Conservation (phyloP, 306 rosid genomes). For the Rubus parviflorus region DNA sequence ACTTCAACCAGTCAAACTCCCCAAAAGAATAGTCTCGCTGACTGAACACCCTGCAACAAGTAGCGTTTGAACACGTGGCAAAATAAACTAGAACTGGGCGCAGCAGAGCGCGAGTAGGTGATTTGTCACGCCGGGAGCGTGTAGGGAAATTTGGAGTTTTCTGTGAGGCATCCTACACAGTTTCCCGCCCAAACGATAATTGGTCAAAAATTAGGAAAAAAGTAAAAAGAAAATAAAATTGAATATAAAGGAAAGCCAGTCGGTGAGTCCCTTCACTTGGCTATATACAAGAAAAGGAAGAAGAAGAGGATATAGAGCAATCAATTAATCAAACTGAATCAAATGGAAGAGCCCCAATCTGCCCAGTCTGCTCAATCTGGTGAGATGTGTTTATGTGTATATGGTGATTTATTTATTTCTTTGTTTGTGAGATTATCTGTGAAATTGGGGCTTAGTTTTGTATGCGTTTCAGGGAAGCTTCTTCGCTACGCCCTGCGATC, state of each 20-base stretch:
- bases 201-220: not conserved
- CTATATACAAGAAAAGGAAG: not conserved
- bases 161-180: not conserved
- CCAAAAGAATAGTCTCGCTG: not conserved
- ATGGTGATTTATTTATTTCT: not conserved
- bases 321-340: not conserved
- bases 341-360: constrained; percentile 46
- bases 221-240: not conserved
- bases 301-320: constrained; percentile 22
- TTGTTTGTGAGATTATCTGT: not conserved
- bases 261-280: not conserved
- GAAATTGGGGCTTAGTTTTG: not conserved
- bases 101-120: constrained; percentile 4
- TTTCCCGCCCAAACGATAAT: constrained; percentile 55
- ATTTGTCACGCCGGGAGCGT: not conserved
- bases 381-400: not conserved
- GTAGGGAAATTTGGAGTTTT: constrained; percentile 21
- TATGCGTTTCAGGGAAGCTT: constrained; percentile 51
- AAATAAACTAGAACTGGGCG: rapidly evolving
- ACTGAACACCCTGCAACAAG: too few relatives aligned
- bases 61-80: not conserved
- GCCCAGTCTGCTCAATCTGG: constrained; percentile 32
- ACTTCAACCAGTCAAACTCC: not conserved
- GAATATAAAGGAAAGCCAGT: constrained; percentile 7
- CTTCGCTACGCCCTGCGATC: constrained; percentile 68